Evolutionary conservation across 352 stramenopile species (phyloP).

Genomic region (Globisporangium nunn): DNA sequence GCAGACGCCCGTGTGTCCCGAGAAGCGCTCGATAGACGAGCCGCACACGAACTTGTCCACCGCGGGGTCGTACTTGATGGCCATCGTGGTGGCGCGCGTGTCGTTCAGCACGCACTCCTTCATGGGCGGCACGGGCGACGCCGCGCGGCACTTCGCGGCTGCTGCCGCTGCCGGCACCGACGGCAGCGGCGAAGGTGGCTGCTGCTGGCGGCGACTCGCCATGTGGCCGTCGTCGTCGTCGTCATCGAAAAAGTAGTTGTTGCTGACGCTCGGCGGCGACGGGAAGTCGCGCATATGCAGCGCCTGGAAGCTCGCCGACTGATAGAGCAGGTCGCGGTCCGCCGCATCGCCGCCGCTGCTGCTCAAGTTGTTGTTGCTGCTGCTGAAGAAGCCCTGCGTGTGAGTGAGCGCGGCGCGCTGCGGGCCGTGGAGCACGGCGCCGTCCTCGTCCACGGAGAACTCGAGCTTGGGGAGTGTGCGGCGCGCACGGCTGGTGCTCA

Average conservation of each 20-base stretch:
- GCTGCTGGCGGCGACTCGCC: background rate
- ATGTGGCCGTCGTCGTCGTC: background rate
- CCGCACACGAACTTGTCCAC: conserved; percentile 77
- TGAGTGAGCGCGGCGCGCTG: conserved; percentile 37
- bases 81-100: conserved; percentile 67
- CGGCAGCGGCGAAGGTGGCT: too few relatives aligned
- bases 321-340: conserved; percentile 28
- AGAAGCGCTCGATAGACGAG: conserved; percentile 87
- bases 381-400: conserved; percentile 5
- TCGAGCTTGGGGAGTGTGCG: conserved; percentile 78
- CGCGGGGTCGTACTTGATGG: conserved; percentile 57
- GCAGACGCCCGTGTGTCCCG: conserved; percentile 87
- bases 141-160: background rate
- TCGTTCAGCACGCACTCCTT: conserved; percentile 84
- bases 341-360: conserved; percentile 1
- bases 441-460: conserved; percentile 80
- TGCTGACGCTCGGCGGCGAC: conserved; percentile 11
- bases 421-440: conserved; percentile 66
- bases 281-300: conserved; percentile 52
- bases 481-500: conserved; percentile 50
- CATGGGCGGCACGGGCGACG: conserved; percentile 28
- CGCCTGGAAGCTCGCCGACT: conserved; percentile 42
- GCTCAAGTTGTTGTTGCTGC: conserved; percentile 5
- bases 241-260: conserved; percentile 8
- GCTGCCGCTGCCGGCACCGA: background rate